A percentile compares a stretch with the other conserved stretches of the same genome.
phyloP scores from a whole-genome alignment of 164 flowering plant species.

The Liquidambar formosana region DNA sequence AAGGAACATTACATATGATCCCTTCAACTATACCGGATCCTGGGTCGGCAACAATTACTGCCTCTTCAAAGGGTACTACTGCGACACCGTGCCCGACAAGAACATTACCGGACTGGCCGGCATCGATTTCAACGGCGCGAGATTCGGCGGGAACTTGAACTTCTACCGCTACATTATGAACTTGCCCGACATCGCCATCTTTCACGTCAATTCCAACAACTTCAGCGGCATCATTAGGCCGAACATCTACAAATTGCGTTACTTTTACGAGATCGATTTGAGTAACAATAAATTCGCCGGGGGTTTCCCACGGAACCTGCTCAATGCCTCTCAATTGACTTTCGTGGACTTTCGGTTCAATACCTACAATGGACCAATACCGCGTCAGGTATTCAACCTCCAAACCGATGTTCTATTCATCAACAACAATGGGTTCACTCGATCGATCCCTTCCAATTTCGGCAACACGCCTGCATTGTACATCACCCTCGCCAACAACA shows the following conservation, averaged over 20 bases:
- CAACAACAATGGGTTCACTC: slow-evolving; percentile 49
- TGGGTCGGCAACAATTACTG: slow-evolving; percentile 21
- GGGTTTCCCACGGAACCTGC: slow-evolving; percentile 31
- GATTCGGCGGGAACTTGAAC: slow-evolving; percentile 5
- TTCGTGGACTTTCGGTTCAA: slow-evolving; percentile 49
- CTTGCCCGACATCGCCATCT: slow-evolving; percentile 39
- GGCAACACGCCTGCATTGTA: slow-evolving; percentile 26
- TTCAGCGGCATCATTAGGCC: slow-evolving; percentile 25
- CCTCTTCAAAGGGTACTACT: slow-evolving; percentile 14
- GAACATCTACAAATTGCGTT: slow-evolving; percentile 23
- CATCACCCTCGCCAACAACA: slow-evolving; percentile 57
- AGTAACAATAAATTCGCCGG: slow-evolving; percentile 45
- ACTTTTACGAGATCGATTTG: slow-evolving; percentile 43
- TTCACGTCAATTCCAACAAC: slow-evolving; percentile 50
- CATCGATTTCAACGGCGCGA: slow-evolving; percentile 42
- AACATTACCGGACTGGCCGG: slow-evolving; percentile 24
- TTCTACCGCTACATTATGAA: slow-evolving; percentile 20
- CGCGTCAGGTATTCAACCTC: slow-evolving; percentile 28
- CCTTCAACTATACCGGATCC: background rate
- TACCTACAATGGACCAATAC: slow-evolving; percentile 32
- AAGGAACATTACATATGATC: slow-evolving; percentile 17
- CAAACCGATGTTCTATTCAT: slow-evolving; percentile 40
- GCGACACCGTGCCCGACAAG: slow-evolving; percentile 15
- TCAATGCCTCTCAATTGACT: slow-evolving; percentile 10
- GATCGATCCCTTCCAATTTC: slow-evolving; percentile 35